Percentiles rank a stretch among this genome's conserved stretches.
Conservation (phyloP, 2,329 filamentous ascomycete species). For the Aspergillus eucalypticola region DNA sequence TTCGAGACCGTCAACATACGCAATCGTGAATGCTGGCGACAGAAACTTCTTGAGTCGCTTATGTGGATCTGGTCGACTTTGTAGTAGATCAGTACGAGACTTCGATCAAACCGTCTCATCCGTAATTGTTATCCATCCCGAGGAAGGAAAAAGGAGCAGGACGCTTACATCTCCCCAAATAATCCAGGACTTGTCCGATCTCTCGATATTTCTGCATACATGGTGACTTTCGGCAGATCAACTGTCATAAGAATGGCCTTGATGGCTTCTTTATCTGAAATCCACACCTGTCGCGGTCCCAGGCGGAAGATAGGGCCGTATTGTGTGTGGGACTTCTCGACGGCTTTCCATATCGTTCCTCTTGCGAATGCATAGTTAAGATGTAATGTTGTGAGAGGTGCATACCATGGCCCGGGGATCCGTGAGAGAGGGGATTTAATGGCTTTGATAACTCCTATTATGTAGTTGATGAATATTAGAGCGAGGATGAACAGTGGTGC, state of each 20-base stretch:
- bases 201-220: conserved; percentile 7
- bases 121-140: too few species aligned
- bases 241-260: neutral
- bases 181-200: neutral
- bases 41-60: neutral
- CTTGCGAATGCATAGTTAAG: conserved; percentile 1
- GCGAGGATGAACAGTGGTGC: too few species aligned
- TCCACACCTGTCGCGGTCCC: conserved; percentile 4
- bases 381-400: conserved; percentile 1
- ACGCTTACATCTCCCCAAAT: conserved; percentile 5
- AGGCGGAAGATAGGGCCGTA: conserved; percentile 1
- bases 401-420: conserved; percentile 7
- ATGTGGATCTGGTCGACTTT: neutral
- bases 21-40: neutral
- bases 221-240: conserved; percentile 3
- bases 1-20: neutral
- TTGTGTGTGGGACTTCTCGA: neutral
- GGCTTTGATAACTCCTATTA: too few species aligned
- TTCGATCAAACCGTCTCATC: too few species aligned
- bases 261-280: conserved; percentile 7
- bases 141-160: neutral
- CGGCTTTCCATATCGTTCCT: conserved; percentile 3
- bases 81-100: neutral
- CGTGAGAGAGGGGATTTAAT: too few species aligned
- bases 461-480: too few species aligned